These are phyloP conservation scores for Trichosporon sp. DNA, from an alignment of 1,284 basidiomycete genomes.

Conservation along the genomic window DNA sequence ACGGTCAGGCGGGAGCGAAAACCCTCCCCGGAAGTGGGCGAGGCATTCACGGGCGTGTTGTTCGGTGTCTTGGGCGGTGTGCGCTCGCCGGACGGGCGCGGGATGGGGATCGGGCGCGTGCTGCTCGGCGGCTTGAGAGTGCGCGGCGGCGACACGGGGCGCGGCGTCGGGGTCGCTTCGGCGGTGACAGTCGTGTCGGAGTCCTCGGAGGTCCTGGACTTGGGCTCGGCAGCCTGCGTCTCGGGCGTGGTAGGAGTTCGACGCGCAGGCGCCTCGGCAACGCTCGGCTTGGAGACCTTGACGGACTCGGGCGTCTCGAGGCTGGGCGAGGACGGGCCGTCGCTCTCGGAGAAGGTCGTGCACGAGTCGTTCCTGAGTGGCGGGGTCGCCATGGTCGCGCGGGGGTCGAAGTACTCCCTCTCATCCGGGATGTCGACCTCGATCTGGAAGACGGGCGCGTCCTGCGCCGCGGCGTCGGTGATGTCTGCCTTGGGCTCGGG, in stretches of 20 bases:
- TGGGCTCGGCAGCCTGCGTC: too few relatives aligned
- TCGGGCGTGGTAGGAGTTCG: too few relatives aligned
- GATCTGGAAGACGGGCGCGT: neutral
- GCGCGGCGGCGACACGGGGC: too few relatives aligned
- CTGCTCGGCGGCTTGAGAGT: too few relatives aligned
- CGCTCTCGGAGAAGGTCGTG: neutral
- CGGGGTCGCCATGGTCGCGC: neutral
- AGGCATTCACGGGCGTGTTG: neutral
- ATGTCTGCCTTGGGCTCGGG: neutral
- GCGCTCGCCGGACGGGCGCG: too few relatives aligned
- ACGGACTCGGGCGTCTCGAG: too few relatives aligned
- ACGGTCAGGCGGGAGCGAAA: neutral
- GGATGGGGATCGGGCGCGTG: neutral
- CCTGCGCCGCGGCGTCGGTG: neutral
- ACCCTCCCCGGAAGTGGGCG: neutral
- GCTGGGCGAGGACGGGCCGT: too few relatives aligned
- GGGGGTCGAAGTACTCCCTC: neutral
- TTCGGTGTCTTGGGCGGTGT: neutral
- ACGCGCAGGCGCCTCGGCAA: too few relatives aligned
- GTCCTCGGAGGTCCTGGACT: too few relatives aligned
- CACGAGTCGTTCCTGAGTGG: neutral
- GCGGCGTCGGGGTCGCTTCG: too few relatives aligned
- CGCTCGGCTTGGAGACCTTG: too few relatives aligned
- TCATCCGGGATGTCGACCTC: neutral
- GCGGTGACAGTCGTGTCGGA: too few relatives aligned